phyloP scores from a whole-genome alignment of 768 basidiomycete genomes.

The Boletus tomentosulus region DNA sequence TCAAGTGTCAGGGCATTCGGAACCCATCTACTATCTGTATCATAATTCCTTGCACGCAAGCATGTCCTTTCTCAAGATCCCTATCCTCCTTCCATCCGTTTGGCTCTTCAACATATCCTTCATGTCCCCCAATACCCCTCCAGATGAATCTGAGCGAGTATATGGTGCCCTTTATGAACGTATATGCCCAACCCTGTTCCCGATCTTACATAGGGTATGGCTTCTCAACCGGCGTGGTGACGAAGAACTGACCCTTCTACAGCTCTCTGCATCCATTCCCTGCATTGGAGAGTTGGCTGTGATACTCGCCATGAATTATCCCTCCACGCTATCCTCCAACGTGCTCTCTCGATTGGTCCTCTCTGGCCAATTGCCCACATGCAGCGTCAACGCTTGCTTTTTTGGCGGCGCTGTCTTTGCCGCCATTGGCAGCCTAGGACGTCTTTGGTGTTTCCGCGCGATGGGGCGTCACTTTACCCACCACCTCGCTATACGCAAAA shows the following conservation, averaged over 20 bases:
- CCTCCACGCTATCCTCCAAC: conserved; percentile 17
- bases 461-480: conserved; percentile 35
- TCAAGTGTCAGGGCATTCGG: neutral
- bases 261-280: conserved; percentile 27
- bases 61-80: conserved; percentile 21
- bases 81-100: conserved; percentile 24
- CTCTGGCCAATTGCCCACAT: conserved; percentile 18
- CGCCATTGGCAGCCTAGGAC: conserved; percentile 29
- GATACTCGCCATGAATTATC: conserved; percentile 12
- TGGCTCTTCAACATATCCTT: conserved; percentile 28
- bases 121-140: conserved; percentile 18
- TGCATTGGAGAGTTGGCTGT: conserved; percentile 27
- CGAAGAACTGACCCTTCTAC: conserved; percentile 2
- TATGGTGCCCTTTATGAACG: conserved; percentile 20
- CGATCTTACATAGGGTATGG: conserved; percentile 22
- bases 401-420: conserved; percentile 26
- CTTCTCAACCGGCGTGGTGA: neutral
- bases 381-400: conserved; percentile 24
- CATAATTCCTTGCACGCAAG: neutral
- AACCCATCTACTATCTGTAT: neutral
- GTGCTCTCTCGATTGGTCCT: conserved; percentile 19
- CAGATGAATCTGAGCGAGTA: conserved; percentile 18
- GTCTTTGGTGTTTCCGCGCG: conserved; percentile 34
- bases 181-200: conserved; percentile 20
- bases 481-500: conserved; percentile 28